Percentiles rank a stretch among this genome's conserved stretches.
Evolutionary conservation across 352 stramenopile species (phyloP).

Genomic region (Phytophthora palmivora): DNA sequence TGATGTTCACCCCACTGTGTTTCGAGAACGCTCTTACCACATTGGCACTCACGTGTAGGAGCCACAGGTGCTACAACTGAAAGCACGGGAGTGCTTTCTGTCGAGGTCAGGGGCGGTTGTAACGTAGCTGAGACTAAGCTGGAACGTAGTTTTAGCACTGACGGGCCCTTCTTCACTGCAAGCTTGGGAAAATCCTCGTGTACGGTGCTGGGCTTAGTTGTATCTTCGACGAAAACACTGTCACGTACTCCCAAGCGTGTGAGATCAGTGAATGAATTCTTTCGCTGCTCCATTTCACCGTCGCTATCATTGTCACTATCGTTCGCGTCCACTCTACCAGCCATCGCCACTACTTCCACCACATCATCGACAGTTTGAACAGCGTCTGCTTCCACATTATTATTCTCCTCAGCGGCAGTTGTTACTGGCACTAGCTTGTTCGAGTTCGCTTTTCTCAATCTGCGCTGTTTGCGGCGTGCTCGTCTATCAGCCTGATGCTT

Average conservation of each 20-base stretch:
- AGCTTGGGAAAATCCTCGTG: conserved; percentile 41
- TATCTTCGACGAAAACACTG: conserved; percentile 20
- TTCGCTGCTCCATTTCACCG: conserved; percentile 4
- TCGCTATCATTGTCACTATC: conserved; percentile 24
- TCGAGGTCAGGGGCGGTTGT: background rate
- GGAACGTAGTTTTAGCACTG: conserved; percentile 34
- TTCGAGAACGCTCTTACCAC: conserved; percentile 41
- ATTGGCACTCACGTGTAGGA: conserved; percentile 45
- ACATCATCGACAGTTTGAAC: conserved; percentile 7
- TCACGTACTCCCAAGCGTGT: conserved; percentile 25
- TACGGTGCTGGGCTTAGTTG: background rate
- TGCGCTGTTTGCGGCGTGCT: conserved; percentile 18
- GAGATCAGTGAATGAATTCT: conserved; percentile 49
- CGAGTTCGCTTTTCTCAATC: conserved; percentile 25
- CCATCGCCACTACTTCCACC: conserved; percentile 21
- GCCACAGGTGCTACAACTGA: conserved; percentile 2
- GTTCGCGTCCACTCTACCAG: conserved; percentile 12
- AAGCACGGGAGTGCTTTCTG: background rate
- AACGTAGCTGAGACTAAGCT: background rate
- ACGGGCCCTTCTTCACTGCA: conserved; percentile 54
- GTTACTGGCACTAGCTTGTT: conserved; percentile 43
- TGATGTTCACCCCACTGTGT: conserved; percentile 44
- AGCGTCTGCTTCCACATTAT: background rate
- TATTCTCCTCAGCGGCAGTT: conserved; percentile 9
- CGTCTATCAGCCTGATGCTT: conserved; percentile 37